phyloP scores from a whole-genome alignment of 164 flowering plant species.

The Stephania cephalantha region DNA sequence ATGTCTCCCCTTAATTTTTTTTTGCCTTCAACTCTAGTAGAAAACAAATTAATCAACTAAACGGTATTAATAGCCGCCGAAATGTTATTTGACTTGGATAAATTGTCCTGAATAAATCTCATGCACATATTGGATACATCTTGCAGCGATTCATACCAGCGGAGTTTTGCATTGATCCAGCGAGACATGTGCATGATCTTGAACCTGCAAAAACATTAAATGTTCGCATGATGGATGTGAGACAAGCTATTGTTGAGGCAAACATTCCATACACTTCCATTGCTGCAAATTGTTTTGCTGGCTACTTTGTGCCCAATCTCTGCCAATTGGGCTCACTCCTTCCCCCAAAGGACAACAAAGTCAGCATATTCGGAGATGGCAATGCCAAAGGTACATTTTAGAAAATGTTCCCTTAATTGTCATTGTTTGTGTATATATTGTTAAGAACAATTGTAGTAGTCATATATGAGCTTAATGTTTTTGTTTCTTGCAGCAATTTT shows the following conservation, averaged over 20 bases:
- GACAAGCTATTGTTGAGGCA: slow-evolving; percentile 21
- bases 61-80: too few relatives aligned
- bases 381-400: too few relatives aligned
- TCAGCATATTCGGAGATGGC: slow-evolving; percentile 26
- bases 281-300: slow-evolving; percentile 17
- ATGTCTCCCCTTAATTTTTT: too few relatives aligned
- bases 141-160: slow-evolving; percentile 25
- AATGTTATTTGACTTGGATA: too few relatives aligned
- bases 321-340: slow-evolving; percentile 20
- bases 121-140: too few relatives aligned
- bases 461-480: background rate
- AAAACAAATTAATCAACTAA: too few relatives aligned
- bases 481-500: slow-evolving; percentile 8
- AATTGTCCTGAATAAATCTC: too few relatives aligned
- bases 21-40: too few relatives aligned
- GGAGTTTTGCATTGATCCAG: slow-evolving; percentile 32
- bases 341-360: slow-evolving; percentile 24
- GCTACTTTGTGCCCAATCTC: slow-evolving; percentile 15
- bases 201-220: slow-evolving; percentile 11
- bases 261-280: slow-evolving; percentile 20
- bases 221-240: slow-evolving; percentile 16
- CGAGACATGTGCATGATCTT: slow-evolving; percentile 23
- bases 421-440: too few relatives aligned
- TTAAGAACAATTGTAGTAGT: too few relatives aligned
- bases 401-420: too few relatives aligned